A percentile compares a stretch with the other conserved stretches of the same genome.
Evolutionary conservation across 495 filamentous ascomycete genomes (phyloP).

Genomic region (Neurospora sp.): DNA sequence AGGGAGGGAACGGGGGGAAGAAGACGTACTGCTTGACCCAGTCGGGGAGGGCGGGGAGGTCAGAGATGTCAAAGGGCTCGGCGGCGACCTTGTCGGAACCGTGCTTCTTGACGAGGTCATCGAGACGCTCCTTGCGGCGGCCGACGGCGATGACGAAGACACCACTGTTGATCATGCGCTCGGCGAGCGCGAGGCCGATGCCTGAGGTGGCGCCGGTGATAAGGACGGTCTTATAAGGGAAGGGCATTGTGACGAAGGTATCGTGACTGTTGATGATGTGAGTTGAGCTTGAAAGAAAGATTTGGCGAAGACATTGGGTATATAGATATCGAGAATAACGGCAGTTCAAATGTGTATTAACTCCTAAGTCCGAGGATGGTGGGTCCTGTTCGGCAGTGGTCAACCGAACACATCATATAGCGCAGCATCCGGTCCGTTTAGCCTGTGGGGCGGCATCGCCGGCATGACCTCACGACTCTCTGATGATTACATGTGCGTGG

Average conservation of each 20-base stretch:
- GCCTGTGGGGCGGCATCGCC: neutral
- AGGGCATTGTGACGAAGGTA: slow-evolving; percentile 32
- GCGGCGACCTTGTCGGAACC: slow-evolving; percentile 41
- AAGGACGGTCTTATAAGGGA: slow-evolving; percentile 59
- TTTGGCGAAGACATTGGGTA: neutral
- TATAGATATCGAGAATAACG: neutral
- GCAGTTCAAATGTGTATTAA: neutral
- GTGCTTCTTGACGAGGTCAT: slow-evolving; percentile 49
- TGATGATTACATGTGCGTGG: neutral
- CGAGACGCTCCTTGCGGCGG: slow-evolving; percentile 53
- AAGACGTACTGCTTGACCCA: slow-evolving; percentile 42
- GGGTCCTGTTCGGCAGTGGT: neutral
- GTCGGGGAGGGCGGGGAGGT: slow-evolving; percentile 44
- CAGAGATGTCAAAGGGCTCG: slow-evolving; percentile 53
- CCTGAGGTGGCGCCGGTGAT: slow-evolving; percentile 63
- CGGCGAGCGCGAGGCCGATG: slow-evolving; percentile 57
- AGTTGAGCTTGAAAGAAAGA: neutral
- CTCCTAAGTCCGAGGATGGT: neutral
- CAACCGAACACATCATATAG: neutral
- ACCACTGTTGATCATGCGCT: slow-evolving; percentile 50
- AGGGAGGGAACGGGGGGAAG: neutral
- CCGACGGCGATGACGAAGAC: slow-evolving; percentile 53
- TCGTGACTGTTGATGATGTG: neutral
- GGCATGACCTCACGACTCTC: neutral
- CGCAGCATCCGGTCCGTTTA: neutral